Conservation (phyloP, 768 basidiomycete species). For the Auricularia sp. region DNA sequence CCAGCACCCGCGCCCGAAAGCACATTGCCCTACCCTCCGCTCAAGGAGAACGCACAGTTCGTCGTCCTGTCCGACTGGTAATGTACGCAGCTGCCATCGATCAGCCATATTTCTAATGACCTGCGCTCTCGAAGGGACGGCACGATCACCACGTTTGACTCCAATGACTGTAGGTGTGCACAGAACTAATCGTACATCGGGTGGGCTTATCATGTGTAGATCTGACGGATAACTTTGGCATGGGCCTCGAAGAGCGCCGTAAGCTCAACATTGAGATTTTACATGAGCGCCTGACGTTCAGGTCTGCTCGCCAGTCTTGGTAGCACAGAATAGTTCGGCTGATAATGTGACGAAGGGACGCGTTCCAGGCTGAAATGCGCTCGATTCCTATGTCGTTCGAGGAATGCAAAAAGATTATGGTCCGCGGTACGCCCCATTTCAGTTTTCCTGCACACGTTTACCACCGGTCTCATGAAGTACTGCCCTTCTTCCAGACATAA, state of each 20-base stretch:
- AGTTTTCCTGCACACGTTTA: too few species aligned
- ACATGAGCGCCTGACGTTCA: constrained; percentile 56
- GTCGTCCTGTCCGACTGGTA: constrained; percentile 88
- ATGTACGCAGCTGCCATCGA: constrained; percentile 20
- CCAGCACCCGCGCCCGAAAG: constrained; percentile 34
- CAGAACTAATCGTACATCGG: not conserved
- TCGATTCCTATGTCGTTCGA: constrained; percentile 80
- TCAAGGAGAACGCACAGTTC: constrained; percentile 72
- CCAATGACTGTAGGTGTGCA: constrained; percentile 69
- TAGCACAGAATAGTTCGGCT: not conserved
- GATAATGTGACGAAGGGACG: not conserved
- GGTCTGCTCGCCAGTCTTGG: constrained; percentile 25
- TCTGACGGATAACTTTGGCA: constrained; percentile 85
- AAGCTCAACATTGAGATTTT: constrained; percentile 66
- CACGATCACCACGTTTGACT: constrained; percentile 87
- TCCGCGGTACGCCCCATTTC: not conserved
- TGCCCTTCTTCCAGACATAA: constrained; percentile 47
- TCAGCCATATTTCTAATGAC: constrained; percentile 1
- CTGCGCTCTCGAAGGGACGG: constrained; percentile 53
- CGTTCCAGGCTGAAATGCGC: constrained; percentile 58
- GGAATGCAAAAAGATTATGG: constrained; percentile 70
- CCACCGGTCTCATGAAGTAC: too few species aligned
- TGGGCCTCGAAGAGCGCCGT: constrained; percentile 63
- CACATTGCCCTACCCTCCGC: constrained; percentile 69
- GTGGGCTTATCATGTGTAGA: constrained; percentile 30